Evolutionary conservation across 257 asterid genomes (phyloP).

Genomic region (Knoxia roxburghii): DNA sequence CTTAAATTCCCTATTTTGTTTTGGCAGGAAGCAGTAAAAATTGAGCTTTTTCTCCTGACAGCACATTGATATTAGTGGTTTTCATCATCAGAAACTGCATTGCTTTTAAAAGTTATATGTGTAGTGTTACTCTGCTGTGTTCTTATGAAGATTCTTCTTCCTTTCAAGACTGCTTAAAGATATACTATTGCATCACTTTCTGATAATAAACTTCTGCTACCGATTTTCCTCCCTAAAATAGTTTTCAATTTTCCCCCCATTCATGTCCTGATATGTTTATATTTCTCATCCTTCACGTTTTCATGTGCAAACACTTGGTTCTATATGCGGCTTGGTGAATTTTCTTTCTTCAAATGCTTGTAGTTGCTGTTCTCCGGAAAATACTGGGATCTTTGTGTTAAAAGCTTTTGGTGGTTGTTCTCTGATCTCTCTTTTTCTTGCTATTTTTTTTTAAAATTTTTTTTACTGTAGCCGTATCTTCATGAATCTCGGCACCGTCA

Average conservation of each 20-base stretch:
- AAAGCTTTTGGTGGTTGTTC: neutral
- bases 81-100: neutral
- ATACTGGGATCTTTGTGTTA: neutral
- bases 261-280: neutral
- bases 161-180: neutral
- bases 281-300: no score
- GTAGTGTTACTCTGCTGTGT: neutral
- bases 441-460: neutral
- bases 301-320: neutral
- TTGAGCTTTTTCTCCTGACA: no score
- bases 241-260: neutral
- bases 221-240: neutral
- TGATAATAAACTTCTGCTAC: neutral
- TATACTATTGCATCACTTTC: neutral
- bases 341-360: neutral
- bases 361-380: neutral
- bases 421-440: neutral
- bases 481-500: conserved; percentile 79
- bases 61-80: neutral
- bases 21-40: neutral
- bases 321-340: neutral
- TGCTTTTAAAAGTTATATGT: neutral
- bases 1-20: neutral
- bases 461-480: conserved; percentile 60
- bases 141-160: neutral